phyloP scores from a whole-genome alignment of 2,329 filamentous ascomycete genomes.

The Sphaerulina vaccinii region DNA sequence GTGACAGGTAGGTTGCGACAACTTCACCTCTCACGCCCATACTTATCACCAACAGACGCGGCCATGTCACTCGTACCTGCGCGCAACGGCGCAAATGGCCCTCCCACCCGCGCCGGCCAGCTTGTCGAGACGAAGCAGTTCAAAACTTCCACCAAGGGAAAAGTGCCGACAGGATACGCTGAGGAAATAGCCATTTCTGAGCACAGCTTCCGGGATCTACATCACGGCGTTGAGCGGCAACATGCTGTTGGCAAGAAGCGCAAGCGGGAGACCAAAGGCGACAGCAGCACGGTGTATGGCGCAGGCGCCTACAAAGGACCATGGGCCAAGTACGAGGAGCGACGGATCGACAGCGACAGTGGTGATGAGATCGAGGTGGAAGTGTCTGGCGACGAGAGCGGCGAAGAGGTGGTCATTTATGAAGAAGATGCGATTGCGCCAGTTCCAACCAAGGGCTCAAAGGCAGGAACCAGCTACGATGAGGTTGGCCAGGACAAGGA shows the following conservation, averaged over 20 bases:
- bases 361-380: constrained; percentile 69
- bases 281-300: constrained; percentile 79
- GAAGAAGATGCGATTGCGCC: constrained; percentile 70
- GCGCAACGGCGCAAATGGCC: constrained; percentile 37
- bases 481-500: constrained; percentile 56
- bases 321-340: constrained; percentile 81
- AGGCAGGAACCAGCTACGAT: constrained; percentile 55
- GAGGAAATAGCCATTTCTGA: constrained; percentile 89
- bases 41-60: constrained; percentile 14
- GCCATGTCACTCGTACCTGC: constrained; percentile 37
- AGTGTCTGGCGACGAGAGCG: constrained; percentile 68
- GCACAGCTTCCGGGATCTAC: constrained; percentile 81
- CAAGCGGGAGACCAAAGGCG: constrained; percentile 82
- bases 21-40: constrained; percentile 1
- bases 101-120: constrained; percentile 31
- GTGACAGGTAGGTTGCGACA: constrained; percentile 23
- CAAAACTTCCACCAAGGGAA: constrained; percentile 43
- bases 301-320: constrained; percentile 87
- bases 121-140: constrained; percentile 30
- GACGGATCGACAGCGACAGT: constrained; percentile 71
- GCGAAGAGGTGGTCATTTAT: constrained; percentile 74
- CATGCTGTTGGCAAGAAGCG: constrained; percentile 62
- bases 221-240: constrained; percentile 68
- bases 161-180: constrained; percentile 71
- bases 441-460: constrained; percentile 49